Conservation (phyloP, 495 filamentous ascomycete genomes). For the Aspergillus bridgeri region DNA sequence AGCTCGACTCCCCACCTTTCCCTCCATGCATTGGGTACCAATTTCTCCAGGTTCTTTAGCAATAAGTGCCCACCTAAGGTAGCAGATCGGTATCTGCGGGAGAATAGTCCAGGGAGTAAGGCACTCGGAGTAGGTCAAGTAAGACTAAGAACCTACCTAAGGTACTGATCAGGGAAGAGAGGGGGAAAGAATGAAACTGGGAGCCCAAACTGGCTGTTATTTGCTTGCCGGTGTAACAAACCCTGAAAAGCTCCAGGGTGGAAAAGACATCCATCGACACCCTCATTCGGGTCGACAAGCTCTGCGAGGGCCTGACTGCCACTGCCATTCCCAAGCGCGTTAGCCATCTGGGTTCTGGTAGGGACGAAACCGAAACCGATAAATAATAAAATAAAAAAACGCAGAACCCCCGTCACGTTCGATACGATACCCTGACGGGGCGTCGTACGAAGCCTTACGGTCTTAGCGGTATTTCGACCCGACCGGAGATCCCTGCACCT, state of each 20-base stretch:
- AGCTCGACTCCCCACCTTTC: constrained; percentile 4
- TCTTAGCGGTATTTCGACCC: constrained; percentile 17
- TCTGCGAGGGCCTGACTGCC: neutral
- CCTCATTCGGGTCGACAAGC: constrained; percentile 7
- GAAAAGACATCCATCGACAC: constrained; percentile 7
- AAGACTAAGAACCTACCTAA: neutral
- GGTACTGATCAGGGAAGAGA: too few species aligned
- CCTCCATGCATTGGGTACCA: constrained; percentile 2
- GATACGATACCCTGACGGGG: constrained; percentile 20
- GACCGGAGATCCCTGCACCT: constrained; percentile 19
- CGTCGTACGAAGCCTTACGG: constrained; percentile 15
- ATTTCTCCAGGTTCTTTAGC: constrained; percentile 4
- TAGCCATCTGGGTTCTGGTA: constrained; percentile 13
- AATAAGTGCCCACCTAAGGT: neutral
- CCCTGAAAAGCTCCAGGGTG: constrained; percentile 5
- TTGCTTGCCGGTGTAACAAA: constrained; percentile 12
- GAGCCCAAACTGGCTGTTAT: neutral
- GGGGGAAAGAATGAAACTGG: neutral
- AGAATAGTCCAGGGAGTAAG: neutral
- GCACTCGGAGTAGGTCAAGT: neutral
- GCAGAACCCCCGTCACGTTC: constrained; percentile 2
- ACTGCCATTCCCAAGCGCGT: constrained; percentile 15
- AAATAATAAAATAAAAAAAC: too few species aligned
- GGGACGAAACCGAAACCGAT: too few species aligned
- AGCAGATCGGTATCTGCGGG: neutral